These are phyloP conservation scores for Cladosporium sp. DNA, from an alignment of 2,329 filamentous ascomycete species.

Conservation along the genomic window DNA sequence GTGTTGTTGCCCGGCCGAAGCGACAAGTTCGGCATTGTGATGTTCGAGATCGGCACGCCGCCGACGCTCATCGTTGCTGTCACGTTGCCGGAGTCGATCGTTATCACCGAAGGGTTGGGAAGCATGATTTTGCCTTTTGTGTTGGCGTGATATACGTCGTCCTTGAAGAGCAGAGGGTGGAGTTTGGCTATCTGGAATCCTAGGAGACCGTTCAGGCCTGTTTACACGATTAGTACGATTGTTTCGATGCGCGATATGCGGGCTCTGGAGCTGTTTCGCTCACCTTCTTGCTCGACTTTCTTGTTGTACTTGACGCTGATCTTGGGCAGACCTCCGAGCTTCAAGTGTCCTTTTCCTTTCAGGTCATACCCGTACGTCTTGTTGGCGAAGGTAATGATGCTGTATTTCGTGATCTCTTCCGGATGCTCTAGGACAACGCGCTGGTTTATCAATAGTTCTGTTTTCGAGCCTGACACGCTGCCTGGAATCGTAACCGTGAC, in stretches of 20 bases:
- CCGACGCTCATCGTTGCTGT: conserved; percentile 61
- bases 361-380: conserved; percentile 53
- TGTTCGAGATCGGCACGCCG: conserved; percentile 53
- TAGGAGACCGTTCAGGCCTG: conserved; percentile 59
- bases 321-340: conserved; percentile 51
- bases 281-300: conserved; percentile 34
- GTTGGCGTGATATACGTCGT: conserved; percentile 50
- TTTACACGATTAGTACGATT: background rate
- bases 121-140: conserved; percentile 62
- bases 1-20: conserved; percentile 61
- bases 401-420: conserved; percentile 52
- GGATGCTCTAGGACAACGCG: conserved; percentile 44
- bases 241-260: background rate
- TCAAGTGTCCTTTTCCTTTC: conserved; percentile 53
- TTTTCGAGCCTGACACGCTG: conserved; percentile 46
- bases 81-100: conserved; percentile 66
- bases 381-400: conserved; percentile 49
- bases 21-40: conserved; percentile 59
- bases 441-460: conserved; percentile 46
- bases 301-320: conserved; percentile 58
- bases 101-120: conserved; percentile 64
- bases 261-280: background rate
- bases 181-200: conserved; percentile 56
- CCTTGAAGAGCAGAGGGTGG: conserved; percentile 35
- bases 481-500: conserved; percentile 48